phyloP scores from a whole-genome alignment of 1,284 basidiomycete genomes.

The Microbotryum scabiosae region DNA sequence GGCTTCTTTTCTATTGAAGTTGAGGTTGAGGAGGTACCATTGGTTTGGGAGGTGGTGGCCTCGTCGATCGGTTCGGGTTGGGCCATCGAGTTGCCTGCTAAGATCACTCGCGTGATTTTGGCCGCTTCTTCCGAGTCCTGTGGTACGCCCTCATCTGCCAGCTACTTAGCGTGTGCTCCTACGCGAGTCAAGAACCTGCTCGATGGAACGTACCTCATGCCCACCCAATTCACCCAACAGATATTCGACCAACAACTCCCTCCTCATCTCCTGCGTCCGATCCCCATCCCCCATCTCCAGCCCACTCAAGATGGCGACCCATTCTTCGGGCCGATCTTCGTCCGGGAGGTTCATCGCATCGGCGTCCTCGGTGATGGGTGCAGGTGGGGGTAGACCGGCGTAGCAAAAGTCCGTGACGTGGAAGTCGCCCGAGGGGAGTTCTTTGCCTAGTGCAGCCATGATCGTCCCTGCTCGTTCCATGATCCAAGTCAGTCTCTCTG shows the following conservation, averaged over 20 bases:
- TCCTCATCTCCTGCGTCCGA: slow-evolving; percentile 57
- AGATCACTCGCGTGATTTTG: slow-evolving; percentile 68
- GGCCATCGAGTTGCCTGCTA: slow-evolving; percentile 77
- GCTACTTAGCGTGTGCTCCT: no score
- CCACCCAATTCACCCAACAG: slow-evolving; percentile 75
- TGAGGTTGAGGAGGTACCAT: not conserved
- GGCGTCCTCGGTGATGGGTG: slow-evolving; percentile 32
- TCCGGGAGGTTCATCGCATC: slow-evolving; percentile 1
- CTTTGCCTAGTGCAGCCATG: slow-evolving; percentile 77
- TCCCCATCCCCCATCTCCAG: slow-evolving; percentile 55
- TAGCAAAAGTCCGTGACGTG: slow-evolving; percentile 87
- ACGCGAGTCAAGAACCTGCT: no score
- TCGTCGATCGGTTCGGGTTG: slow-evolving; percentile 48
- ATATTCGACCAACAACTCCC: slow-evolving; percentile 78
- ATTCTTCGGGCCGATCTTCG: slow-evolving; percentile 46
- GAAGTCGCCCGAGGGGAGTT: slow-evolving; percentile 82
- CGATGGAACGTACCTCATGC: slow-evolving; percentile 43
- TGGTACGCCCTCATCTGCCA: not conserved
- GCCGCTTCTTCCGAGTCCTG: slow-evolving; percentile 57
- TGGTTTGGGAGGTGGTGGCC: not conserved
- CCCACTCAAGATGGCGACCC: slow-evolving; percentile 78
- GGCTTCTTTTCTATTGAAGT: slow-evolving; percentile 20
- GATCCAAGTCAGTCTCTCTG: not conserved
- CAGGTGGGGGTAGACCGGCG: slow-evolving; percentile 66
- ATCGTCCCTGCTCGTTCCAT: slow-evolving; percentile 54